Evolutionary conservation across 2,329 filamentous ascomycete genomes (phyloP), one percentile per base, ranked within the genome.

Genomic region (Epicoccum sorghinum): DNA sequence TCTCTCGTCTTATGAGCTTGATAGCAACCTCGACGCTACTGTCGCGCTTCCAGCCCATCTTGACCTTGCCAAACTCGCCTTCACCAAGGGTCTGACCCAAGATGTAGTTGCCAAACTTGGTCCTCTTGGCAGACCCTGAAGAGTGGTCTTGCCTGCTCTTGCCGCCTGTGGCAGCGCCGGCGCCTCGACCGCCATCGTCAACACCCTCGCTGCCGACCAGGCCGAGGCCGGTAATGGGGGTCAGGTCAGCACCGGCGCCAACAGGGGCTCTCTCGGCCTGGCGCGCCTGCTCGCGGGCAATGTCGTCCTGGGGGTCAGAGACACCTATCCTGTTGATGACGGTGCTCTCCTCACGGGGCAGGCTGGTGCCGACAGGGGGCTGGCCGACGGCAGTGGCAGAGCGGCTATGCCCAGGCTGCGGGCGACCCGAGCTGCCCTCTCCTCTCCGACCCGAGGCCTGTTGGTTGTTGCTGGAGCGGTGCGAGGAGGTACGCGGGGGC

Each of bases 21-120:
- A 99, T 97, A 59, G 95, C 95, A 65, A 99, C 95, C 83, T 95
- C 72, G 29, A 96, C 89, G 61, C 88, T 93, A 56, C 92, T 93
- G 75, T 96, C 93, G 73, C 91, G 90, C 76, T 97, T 98, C 95
- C 95, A 99, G 24, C 95, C 95, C 70, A 98, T 86, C 77, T 97
- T 98, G 67, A 99, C 95, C 74, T 99, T 99, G 62, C 95, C 95
- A 73, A 99, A 99, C 76, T 99, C 95, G 58, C 95, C 95, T 79
- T 99, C 95, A 44, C 95, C 95, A 44, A 99, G 88, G 2, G 93
- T 98, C 74, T 96, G 93, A 32, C 95, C 95, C 3, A 99, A 83
- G 57, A 96, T 91, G 75, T 98, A 99, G 60, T 97, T 92, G 56
- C 93, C 93, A 72, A 99, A 98, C 62, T 91, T 93, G 37, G 89